Conservation (phyloP, 2,329 filamentous ascomycete genomes). For the Aspergillus costaricaensis region DNA sequence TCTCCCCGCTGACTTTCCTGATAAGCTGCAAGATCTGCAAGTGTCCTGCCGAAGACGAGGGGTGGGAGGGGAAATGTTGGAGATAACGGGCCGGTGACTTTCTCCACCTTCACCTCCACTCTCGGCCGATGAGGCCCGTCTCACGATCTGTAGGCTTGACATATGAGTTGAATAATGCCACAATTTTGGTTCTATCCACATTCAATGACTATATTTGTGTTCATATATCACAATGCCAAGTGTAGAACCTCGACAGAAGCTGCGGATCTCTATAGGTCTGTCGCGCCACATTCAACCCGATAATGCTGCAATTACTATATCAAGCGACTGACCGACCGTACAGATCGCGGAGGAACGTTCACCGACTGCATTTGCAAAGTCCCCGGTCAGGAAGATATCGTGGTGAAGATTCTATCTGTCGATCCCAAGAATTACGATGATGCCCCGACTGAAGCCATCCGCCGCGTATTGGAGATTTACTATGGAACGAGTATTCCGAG, state of each 20-base stretch:
- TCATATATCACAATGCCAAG: not conserved
- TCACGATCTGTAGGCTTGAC: not conserved
- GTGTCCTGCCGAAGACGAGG: not conserved
- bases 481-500: constrained; percentile 16
- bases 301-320: too few species aligned
- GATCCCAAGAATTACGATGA: constrained; percentile 86
- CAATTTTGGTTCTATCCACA: not conserved
- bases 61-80: not conserved
- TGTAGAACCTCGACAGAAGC: not conserved
- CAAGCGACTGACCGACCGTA: not conserved
- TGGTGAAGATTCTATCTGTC: constrained; percentile 82
- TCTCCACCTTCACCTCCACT: not conserved
- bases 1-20: not conserved
- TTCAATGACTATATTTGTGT: not conserved
- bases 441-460: constrained; percentile 48
- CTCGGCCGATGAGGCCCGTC: not conserved
- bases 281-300: not conserved
- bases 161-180: not conserved
- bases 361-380: constrained; percentile 16
- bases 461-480: constrained; percentile 15
- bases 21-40: not conserved
- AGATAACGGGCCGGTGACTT: not conserved
- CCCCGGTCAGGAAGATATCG: constrained; percentile 53
- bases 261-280: not conserved
- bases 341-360: constrained; percentile 45